These are phyloP conservation scores for Boletus reticuloceps DNA, from an alignment of 768 basidiomycete genomes.

Conservation along the genomic window DNA sequence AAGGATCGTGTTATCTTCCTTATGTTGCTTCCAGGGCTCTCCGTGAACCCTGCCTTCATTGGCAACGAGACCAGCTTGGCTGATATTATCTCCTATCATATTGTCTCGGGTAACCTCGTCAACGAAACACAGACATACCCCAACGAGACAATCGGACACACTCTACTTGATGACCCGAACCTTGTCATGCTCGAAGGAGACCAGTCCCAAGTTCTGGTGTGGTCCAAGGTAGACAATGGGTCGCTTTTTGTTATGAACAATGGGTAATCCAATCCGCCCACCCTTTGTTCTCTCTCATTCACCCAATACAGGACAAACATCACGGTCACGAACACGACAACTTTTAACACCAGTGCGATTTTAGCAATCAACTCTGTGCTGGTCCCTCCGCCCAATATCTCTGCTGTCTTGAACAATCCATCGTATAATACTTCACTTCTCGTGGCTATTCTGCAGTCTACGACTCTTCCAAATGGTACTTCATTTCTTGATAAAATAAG, in stretches of 20 bases:
- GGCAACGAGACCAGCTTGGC: conserved; percentile 38
- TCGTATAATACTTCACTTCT: conserved; percentile 42
- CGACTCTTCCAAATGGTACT: conserved; percentile 25
- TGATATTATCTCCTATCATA: conserved; percentile 54
- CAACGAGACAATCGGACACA: conserved; percentile 61
- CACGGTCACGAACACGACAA: conserved; percentile 38
- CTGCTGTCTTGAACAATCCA: conserved; percentile 35
- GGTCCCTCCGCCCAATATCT: conserved; percentile 47
- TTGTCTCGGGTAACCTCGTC: conserved; percentile 51
- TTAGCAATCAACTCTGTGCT: conserved; percentile 52
- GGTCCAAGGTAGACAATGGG: conserved; percentile 38
- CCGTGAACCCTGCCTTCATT: conserved; percentile 1
- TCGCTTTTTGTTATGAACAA: conserved; percentile 50
- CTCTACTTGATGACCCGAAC: conserved; percentile 50
- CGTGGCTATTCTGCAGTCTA: conserved; percentile 7
- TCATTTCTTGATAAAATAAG: conserved; percentile 30
- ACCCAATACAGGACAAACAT: conserved; percentile 28
- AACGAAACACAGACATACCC: conserved; percentile 45
- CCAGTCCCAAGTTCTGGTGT: conserved; percentile 53
- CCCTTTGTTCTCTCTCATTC: neutral
- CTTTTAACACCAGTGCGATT: conserved; percentile 41
- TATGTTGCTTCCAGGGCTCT: conserved; percentile 9
- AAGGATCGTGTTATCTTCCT: neutral
- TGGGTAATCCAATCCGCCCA: conserved; percentile 29
- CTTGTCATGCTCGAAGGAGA: conserved; percentile 57